These are phyloP conservation scores for Talaromyces islandicus DNA, from an alignment of 2,329 filamentous ascomycete genomes.

Conservation along the genomic window DNA sequence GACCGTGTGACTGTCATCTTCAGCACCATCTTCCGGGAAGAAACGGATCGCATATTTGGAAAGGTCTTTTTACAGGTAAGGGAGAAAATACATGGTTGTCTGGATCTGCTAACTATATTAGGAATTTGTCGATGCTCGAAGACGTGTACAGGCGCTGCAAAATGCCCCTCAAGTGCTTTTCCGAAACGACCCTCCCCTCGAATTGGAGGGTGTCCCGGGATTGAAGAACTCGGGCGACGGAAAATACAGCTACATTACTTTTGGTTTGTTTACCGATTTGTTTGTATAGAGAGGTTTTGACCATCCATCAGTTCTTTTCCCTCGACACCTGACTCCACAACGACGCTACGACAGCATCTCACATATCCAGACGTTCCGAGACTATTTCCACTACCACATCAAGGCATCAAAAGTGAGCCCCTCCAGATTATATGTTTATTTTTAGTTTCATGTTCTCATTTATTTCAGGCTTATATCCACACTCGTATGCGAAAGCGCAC, in stretches of 20 bases:
- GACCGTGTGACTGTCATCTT: slow-evolving; percentile 99
- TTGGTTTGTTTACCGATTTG: slow-evolving; percentile 56
- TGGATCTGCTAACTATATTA: slow-evolving; percentile 15
- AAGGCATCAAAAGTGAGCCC: slow-evolving; percentile 82
- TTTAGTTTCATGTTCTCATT: slow-evolving; percentile 4
- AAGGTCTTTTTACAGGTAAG: slow-evolving; percentile 84
- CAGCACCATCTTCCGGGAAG: slow-evolving; percentile 95
- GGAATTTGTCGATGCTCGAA: slow-evolving; percentile 94
- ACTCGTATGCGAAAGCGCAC: slow-evolving; percentile 96
- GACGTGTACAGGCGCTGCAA: slow-evolving; percentile 74
- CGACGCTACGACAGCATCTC: slow-evolving; percentile 93
- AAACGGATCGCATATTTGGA: slow-evolving; percentile 94
- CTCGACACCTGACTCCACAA: slow-evolving; percentile 84
- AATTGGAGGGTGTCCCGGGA: slow-evolving; percentile 82
- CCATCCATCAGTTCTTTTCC: slow-evolving; percentile 69
- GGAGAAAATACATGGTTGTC: slow-evolving; percentile 5
- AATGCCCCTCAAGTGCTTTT: slow-evolving; percentile 98
- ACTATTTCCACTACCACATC: slow-evolving; percentile 99
- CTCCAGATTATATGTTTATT: not conserved
- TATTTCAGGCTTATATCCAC: slow-evolving; percentile 82
- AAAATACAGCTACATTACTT: slow-evolving; percentile 95
- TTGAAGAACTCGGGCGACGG: slow-evolving; percentile 68
- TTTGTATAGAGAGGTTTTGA: not conserved
- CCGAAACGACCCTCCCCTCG: slow-evolving; percentile 86
- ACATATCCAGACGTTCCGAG: slow-evolving; percentile 98